A percentile compares a stretch with the other conserved stretches of the same genome.
phyloP scores from a whole-genome alignment of 2,329 filamentous ascomycete genomes.

The Lecanicillium sp. region DNA sequence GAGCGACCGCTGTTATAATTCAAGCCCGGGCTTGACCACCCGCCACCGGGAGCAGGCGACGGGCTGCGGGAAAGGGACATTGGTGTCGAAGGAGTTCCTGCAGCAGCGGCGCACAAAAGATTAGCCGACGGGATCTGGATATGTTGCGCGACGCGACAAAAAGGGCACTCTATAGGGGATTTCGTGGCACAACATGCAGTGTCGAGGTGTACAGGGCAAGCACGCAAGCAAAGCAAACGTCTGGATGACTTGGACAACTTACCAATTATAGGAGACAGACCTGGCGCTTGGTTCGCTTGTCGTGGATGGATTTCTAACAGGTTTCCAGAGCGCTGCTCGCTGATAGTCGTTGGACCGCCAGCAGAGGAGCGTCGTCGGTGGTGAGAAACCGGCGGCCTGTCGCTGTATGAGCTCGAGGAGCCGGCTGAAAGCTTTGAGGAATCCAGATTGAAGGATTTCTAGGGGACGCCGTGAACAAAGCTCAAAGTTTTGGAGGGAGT shows the following conservation, averaged over 20 bases:
- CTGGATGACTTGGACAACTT: conserved; percentile 21
- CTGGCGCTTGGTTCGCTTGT: conserved; percentile 18
- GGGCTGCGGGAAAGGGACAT: conserved; percentile 88
- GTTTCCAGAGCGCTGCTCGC: conserved; percentile 21
- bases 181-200: neutral
- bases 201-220: neutral
- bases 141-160: neutral
- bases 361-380: conserved; percentile 42
- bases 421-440: conserved; percentile 38
- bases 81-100: conserved; percentile 46
- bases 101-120: conserved; percentile 13
- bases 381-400: conserved; percentile 37
- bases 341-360: conserved; percentile 22
- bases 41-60: conserved; percentile 74
- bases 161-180: neutral
- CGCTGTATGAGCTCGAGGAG: conserved; percentile 46
- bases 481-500: neutral
- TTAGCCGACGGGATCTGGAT: conserved; percentile 14
- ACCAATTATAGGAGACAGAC: conserved; percentile 48
- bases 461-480: conserved; percentile 10
- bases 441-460: conserved; percentile 37
- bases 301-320: conserved; percentile 23
- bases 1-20: conserved; percentile 64
- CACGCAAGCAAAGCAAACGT: too few species aligned
- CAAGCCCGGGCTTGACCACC: conserved; percentile 79